Conservation (phyloP, 768 basidiomycete genomes). For the Paxillus involutus region DNA sequence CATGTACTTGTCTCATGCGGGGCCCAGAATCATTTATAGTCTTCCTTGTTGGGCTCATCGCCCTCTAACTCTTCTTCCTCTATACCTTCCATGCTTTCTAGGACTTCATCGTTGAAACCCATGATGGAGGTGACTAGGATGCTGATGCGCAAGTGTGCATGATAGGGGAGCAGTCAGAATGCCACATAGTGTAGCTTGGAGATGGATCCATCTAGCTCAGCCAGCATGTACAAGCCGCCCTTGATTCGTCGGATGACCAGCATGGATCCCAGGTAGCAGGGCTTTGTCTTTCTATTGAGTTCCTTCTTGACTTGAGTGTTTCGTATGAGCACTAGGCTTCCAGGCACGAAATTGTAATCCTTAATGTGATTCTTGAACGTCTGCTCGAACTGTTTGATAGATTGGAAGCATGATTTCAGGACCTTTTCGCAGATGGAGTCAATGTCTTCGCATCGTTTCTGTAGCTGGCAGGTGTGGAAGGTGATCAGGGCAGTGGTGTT, state of each 20-base stretch:
- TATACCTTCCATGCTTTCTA: background rate
- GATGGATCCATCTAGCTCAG: conserved; percentile 25
- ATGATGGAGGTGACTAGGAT: background rate
- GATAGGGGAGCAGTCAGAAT: conserved; percentile 23
- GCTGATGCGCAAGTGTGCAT: background rate
- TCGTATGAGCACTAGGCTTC: background rate
- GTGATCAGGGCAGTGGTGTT: background rate
- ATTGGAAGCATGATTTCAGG: no score
- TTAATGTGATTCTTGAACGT: background rate
- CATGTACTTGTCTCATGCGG: no score
- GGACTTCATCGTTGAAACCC: background rate
- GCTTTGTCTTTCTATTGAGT: conserved; percentile 23
- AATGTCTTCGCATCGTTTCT: background rate
- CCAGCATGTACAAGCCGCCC: conserved; percentile 25
- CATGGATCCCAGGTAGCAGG: conserved; percentile 26
- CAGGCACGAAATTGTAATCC: background rate
- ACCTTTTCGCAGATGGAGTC: no score
- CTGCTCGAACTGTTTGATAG: no score
- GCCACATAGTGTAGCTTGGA: conserved; percentile 14
- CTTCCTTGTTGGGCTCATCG: no score
- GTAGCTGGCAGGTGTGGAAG: background rate
- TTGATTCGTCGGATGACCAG: conserved; percentile 20
- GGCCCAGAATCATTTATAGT: no score
- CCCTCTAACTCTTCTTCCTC: no score
- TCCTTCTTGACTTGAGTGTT: conserved; percentile 1